phyloP scores from a whole-genome alignment of 805 yeast species.

The Kazachstania bromeliacearum region DNA sequence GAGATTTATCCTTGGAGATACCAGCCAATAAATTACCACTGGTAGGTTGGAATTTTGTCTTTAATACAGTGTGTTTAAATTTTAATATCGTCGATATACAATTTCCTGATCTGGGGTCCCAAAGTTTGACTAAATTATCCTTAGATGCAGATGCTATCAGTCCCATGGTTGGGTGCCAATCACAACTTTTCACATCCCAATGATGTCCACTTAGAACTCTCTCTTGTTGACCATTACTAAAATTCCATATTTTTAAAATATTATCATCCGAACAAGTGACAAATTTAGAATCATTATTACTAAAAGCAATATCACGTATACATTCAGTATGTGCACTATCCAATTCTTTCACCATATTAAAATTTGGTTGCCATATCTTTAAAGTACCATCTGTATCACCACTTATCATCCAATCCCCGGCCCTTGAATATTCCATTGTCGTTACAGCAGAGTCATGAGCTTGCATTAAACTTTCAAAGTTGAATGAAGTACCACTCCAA shows the following conservation, averaged over 20 bases:
- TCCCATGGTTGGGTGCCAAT: constrained; percentile 91
- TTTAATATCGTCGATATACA: constrained; percentile 79
- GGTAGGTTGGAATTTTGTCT: constrained; percentile 74
- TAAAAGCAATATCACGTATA: constrained; percentile 76
- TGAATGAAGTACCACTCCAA: constrained; percentile 94
- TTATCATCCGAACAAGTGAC: constrained; percentile 94
- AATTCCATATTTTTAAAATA: constrained; percentile 86
- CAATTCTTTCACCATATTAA: constrained; percentile 84
- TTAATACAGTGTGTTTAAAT: constrained; percentile 88
- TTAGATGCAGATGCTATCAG: constrained; percentile 88
- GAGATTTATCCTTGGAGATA: constrained; percentile 80
- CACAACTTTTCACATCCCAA: constrained; percentile 97
- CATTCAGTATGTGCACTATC: constrained; percentile 50
- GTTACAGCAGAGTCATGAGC: constrained; percentile 92
- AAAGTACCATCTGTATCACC: constrained; percentile 89
- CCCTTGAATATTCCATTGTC: constrained; percentile 70
- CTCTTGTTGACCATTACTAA: constrained; percentile 80
- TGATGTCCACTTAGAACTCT: constrained; percentile 80
- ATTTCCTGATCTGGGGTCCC: constrained; percentile 86
- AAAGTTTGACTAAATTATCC: constrained; percentile 82
- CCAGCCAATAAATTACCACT: constrained; percentile 73
- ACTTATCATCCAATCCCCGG: constrained; percentile 88
- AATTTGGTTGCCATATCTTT: constrained; percentile 97
- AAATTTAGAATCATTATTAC: constrained; percentile 85
- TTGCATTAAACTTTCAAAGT: constrained; percentile 95